phyloP scores from a whole-genome alignment of 208 protist species.

The Tritrichomonas foetus region DNA sequence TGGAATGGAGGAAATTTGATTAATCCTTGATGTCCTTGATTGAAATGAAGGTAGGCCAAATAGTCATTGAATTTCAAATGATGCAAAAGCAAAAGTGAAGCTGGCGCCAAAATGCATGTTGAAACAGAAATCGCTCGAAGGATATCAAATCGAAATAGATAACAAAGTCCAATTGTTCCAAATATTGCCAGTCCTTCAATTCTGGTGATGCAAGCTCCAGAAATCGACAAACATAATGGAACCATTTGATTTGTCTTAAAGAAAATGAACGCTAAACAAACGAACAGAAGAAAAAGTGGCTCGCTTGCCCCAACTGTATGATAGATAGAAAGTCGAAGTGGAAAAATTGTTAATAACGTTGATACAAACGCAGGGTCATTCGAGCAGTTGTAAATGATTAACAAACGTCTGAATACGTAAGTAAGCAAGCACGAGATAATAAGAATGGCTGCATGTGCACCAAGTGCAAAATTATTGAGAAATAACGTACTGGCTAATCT shows the following conservation, averaged over 20 bases:
- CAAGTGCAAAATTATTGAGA: not conserved
- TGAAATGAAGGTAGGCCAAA: not conserved
- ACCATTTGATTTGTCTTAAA: conserved; percentile 12
- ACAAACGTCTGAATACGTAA: not conserved
- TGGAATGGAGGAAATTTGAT: not conserved
- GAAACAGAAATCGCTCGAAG: not conserved
- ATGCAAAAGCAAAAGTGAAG: not conserved
- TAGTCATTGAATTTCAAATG: not conserved
- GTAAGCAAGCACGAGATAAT: not conserved
- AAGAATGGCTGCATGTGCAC: not conserved
- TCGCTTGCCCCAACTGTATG: conserved; percentile 7
- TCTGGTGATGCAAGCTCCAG: not conserved
- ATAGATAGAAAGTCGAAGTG: not conserved
- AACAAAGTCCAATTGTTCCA: not conserved
- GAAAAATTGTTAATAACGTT: not conserved
- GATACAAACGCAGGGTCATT: not conserved
- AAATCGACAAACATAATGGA: not conserved
- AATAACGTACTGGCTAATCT: not conserved
- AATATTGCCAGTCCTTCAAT: not conserved
- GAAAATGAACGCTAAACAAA: not conserved
- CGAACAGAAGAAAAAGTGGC: not conserved
- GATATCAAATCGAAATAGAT: conserved; percentile 1
- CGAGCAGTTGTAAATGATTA: not conserved
- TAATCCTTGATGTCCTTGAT: not conserved
- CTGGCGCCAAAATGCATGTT: not conserved